These are phyloP conservation scores for Lumnitzera racemosa DNA, from an alignment of 345 rosid species.

Conservation along the genomic window DNA sequence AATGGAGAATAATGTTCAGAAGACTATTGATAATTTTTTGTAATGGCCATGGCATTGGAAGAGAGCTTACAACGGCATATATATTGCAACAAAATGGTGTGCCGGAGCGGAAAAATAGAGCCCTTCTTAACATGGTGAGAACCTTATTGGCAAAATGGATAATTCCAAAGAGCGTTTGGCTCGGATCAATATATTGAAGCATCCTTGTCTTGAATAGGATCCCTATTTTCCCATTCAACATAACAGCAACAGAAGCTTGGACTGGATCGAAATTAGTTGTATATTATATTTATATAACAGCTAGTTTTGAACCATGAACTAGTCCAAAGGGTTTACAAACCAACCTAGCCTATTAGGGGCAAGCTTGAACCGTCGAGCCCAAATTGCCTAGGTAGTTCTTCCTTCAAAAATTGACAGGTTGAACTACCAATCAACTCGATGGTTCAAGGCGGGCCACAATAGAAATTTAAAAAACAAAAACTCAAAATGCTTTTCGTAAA, in stretches of 20 bases:
- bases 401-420: too few species aligned
- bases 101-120: not conserved
- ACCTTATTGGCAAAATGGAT: not conserved
- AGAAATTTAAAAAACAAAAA: too few species aligned
- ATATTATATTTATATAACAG: too few species aligned
- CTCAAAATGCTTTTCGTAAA: too few species aligned
- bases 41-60: not conserved
- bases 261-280: not conserved
- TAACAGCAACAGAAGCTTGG: constrained; percentile 1
- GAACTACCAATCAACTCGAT: too few species aligned
- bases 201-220: constrained; percentile 1
- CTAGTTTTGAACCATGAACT: too few species aligned
- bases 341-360: too few species aligned
- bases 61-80: not conserved
- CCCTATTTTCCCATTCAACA: not conserved
- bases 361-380: too few species aligned
- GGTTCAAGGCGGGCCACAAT: too few species aligned
- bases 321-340: too few species aligned
- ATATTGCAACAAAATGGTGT: constrained; percentile 2
- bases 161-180: not conserved
- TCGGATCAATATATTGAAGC: not conserved
- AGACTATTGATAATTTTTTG: not conserved
- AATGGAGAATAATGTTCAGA: not conserved
- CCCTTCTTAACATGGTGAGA: constrained; percentile 4
- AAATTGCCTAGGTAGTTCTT: too few species aligned